Evolutionary conservation across 176 grass and related monocot species (phyloP).

Genomic region (Metroxylon sagu): DNA sequence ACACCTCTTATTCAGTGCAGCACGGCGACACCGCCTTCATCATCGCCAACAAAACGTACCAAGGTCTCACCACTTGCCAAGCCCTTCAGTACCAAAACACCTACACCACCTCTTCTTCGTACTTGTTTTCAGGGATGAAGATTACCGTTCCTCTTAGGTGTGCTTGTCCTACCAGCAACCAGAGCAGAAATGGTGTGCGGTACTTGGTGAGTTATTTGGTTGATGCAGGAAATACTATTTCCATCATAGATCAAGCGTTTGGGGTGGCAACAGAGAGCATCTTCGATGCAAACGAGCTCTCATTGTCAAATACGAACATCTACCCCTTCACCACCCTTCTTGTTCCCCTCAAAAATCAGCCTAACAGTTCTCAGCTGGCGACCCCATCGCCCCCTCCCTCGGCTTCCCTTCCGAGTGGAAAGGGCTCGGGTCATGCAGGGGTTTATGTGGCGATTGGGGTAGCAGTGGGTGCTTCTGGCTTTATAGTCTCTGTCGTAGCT

Average conservation of each 20-base stretch:
- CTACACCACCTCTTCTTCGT: background rate
- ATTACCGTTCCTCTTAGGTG: constrained; percentile 54
- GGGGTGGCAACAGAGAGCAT: constrained; percentile 18
- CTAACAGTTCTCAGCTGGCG: constrained; percentile 31
- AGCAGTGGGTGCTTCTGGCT: constrained; percentile 12
- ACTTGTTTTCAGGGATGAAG: background rate
- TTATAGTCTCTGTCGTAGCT: background rate
- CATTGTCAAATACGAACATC: constrained; percentile 8
- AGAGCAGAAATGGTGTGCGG: constrained; percentile 21
- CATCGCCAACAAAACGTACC: constrained; percentile 43
- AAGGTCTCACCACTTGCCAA: constrained; percentile 67
- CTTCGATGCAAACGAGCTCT: constrained; percentile 35
- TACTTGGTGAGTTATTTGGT: constrained; percentile 59
- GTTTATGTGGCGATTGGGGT: constrained; percentile 39
- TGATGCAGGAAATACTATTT: constrained; percentile 15
- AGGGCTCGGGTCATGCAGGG: constrained; percentile 12
- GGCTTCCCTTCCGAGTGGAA: constrained; percentile 10
- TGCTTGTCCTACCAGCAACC: constrained; percentile 49
- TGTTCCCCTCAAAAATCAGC: constrained; percentile 31
- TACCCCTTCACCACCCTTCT: constrained; percentile 52
- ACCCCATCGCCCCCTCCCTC: constrained; percentile 6
- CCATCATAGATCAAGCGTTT: constrained; percentile 24
- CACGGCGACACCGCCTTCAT: constrained; percentile 10
- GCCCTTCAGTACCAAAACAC: constrained; percentile 34
- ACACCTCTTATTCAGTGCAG: constrained; percentile 31